Conservation (phyloP, 768 basidiomycete species). For the Lepiota brunneoincarnata region DNA sequence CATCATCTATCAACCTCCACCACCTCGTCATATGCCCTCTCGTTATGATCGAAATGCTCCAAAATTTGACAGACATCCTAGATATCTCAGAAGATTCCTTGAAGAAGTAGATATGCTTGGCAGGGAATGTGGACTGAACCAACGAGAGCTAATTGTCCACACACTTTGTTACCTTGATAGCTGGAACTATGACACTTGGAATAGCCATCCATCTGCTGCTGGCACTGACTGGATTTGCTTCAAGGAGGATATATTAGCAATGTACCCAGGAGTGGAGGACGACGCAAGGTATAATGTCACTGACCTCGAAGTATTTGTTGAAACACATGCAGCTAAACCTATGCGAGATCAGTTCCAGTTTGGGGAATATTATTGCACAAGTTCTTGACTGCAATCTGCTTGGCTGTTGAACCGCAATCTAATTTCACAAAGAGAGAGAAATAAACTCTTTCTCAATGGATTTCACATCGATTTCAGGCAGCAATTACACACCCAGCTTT, state of each 20-base stretch:
- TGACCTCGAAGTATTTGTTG: not conserved
- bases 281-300: not conserved
- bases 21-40: too few species aligned
- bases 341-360: not conserved
- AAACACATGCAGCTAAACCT: not conserved
- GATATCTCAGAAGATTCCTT: too few species aligned
- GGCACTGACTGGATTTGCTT: not conserved
- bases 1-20: too few species aligned
- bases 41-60: too few species aligned
- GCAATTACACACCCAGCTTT: conserved; percentile 4
- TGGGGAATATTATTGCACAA: conserved; percentile 11
- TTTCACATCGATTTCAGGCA: conserved; percentile 4
- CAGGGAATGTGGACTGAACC: too few species aligned
- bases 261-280: not conserved
- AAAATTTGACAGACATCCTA: too few species aligned
- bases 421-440: conserved; percentile 3
- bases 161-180: too few species aligned
- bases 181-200: too few species aligned
- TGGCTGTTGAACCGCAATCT: not conserved
- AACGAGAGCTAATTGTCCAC: too few species aligned
- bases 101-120: too few species aligned
- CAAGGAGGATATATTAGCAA: not conserved
- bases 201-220: too few species aligned
- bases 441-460: conserved; percentile 4
- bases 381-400: not conserved